Conservation (phyloP, 768 basidiomycete species). For the Pleurotus tuber-regium region DNA sequence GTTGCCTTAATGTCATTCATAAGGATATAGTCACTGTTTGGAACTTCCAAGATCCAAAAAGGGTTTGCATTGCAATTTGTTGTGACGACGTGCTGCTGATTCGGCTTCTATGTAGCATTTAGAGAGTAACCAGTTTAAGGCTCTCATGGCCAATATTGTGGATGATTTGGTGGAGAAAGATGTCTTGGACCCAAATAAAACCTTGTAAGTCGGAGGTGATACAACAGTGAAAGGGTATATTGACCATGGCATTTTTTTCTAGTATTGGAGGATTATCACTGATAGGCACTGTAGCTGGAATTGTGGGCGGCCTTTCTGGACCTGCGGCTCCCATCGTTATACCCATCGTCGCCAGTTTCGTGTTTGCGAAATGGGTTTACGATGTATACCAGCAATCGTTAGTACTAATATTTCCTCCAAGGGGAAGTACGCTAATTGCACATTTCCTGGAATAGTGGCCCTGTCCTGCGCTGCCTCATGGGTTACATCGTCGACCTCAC, state of each 20-base stretch:
- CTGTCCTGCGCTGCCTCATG: conserved; percentile 18
- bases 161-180: neutral
- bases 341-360: conserved; percentile 17
- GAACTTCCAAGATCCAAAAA: conserved; percentile 23
- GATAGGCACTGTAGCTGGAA: conserved; percentile 8
- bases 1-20: conserved; percentile 22
- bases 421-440: neutral
- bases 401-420: neutral
- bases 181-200: neutral
- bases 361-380: conserved; percentile 19
- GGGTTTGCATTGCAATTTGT: conserved; percentile 9
- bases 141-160: conserved; percentile 17
- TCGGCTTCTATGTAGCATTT: conserved; percentile 12
- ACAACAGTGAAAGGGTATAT: neutral
- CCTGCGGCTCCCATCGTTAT: conserved; percentile 19
- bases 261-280: conserved; percentile 5
- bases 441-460: neutral
- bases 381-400: conserved; percentile 21
- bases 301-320: conserved; percentile 14
- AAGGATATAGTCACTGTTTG: conserved; percentile 22
- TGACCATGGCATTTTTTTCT: neutral
- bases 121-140: conserved; percentile 16
- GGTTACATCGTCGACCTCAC: conserved; percentile 24
- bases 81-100: neutral
- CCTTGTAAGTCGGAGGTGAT: neutral